Evolutionary conservation across 768 basidiomycete genomes (phyloP).

Genomic region (Trametes meyenii): DNA sequence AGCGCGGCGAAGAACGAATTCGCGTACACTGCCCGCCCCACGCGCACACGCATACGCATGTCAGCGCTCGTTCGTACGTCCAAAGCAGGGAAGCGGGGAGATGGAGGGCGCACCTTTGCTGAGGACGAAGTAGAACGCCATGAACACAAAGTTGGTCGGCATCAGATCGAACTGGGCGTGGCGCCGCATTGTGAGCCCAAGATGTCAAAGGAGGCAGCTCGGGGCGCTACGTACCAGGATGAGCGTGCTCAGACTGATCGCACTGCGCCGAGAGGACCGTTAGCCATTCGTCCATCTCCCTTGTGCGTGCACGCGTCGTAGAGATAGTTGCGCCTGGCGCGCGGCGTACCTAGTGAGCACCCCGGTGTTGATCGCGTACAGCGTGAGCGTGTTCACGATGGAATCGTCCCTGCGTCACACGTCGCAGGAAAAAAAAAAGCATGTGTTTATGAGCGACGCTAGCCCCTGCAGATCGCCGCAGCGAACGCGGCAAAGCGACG

Average conservation of each 20-base stretch:
- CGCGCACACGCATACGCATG: no score
- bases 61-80: no score
- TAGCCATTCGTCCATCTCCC: background rate
- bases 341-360: slow-evolving; percentile 55
- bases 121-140: slow-evolving; percentile 62
- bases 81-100: background rate
- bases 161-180: slow-evolving; percentile 55
- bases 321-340: no score
- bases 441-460: background rate
- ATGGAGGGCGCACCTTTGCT: slow-evolving; percentile 55
- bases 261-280: slow-evolving; percentile 32
- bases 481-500: no score
- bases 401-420: slow-evolving; percentile 49
- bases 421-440: background rate
- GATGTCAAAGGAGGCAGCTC: slow-evolving; percentile 38
- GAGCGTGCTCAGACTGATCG: slow-evolving; percentile 52
- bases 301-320: background rate
- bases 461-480: no score
- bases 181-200: background rate
- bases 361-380: slow-evolving; percentile 67
- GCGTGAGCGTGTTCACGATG: slow-evolving; percentile 53
- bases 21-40: slow-evolving; percentile 56
- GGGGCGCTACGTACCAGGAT: slow-evolving; percentile 48
- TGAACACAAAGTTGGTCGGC: slow-evolving; percentile 59
- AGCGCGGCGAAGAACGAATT: slow-evolving; percentile 70